These are phyloP conservation scores for Scenedesmus sp. DNA, from an alignment of 163 green algal genomes.

Conservation along the genomic window DNA sequence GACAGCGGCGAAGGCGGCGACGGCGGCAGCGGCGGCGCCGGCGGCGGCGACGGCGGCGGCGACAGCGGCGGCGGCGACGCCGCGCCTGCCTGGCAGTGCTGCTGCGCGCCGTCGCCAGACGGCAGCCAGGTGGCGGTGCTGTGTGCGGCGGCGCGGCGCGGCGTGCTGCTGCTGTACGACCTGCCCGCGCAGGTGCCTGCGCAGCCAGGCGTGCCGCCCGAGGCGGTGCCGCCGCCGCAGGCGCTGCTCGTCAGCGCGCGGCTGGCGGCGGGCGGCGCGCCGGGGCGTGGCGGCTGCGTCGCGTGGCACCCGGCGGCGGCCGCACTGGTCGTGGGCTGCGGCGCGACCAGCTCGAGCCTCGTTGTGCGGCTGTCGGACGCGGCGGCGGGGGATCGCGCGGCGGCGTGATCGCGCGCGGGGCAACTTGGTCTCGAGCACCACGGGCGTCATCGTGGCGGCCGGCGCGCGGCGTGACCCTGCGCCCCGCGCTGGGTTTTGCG, in stretches of 20 bases:
- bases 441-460: no score
- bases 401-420: no score
- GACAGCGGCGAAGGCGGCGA: not conserved
- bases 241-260: no score
- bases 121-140: conserved; percentile 9
- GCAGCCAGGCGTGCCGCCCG: not conserved
- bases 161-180: conserved; percentile 34
- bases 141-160: not conserved
- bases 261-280: not conserved
- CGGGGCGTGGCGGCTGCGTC: conserved; percentile 3
- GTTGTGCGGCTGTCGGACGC: no score
- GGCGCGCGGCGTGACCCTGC: no score
- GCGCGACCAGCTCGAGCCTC: not conserved
- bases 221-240: not conserved
- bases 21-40: not conserved
- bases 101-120: conserved; percentile 5
- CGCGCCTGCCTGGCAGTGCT: not conserved
- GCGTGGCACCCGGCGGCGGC: conserved; percentile 5
- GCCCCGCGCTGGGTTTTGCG: no score
- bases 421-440: no score
- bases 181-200: not conserved
- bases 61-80: not conserved
- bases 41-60: no score
- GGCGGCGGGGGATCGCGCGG: no score
- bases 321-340: conserved; percentile 9